Base-by-base conservation (phyloP, 352 stramenopile genomes). In the Phytopythium mirpurense region DNA sequence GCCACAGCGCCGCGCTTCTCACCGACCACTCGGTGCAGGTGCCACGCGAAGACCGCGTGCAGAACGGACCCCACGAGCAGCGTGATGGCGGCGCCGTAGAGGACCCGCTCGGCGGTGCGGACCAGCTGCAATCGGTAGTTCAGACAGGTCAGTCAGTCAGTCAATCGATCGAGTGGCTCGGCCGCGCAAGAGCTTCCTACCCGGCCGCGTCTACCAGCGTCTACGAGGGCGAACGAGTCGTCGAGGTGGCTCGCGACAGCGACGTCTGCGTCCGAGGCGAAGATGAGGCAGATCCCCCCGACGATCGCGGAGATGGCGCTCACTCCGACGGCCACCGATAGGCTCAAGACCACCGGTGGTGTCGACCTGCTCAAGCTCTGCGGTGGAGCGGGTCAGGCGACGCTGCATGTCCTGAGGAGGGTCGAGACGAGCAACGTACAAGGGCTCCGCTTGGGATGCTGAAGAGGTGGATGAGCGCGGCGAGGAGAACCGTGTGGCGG, bases 261-360 rank as follows among this genome's bases (percentile, higher is more conserved):
- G 1, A 80, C 48, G 7, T 65, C 55, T 6, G 82, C 60, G 47
- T 82, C 59, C 9, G 67, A 59, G 24, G 59, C 60, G 44, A 77
- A 86, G 43, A 91, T 56, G 40, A 87, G 59, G 50, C 76, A 87
- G 14, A 91, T 48, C 0, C 78, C 78, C 29, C 76, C 74, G 9
- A 86, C 67, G 16, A 88, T 40, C 7, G 75, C 58, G 48, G 66
- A 78, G 6, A 58, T 63, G 48, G 86, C 86, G 32, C 65, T 62
- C n/a, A 65, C 62, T 10, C 63, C 72, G 52, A 86, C 65, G 1
- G 68, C 54, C 11, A 83, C 27, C 54, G 87, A 83, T 21, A 88
- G 67, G 43, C 74, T 87, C n/a, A 56, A 38, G 4, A 88, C 60
- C 26, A 71, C 56, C 6, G 72, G 56, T 9, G 81, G 74, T 5